Conservation (phyloP, 176 grass and related monocot species). For the Paspalum notatum region DNA sequence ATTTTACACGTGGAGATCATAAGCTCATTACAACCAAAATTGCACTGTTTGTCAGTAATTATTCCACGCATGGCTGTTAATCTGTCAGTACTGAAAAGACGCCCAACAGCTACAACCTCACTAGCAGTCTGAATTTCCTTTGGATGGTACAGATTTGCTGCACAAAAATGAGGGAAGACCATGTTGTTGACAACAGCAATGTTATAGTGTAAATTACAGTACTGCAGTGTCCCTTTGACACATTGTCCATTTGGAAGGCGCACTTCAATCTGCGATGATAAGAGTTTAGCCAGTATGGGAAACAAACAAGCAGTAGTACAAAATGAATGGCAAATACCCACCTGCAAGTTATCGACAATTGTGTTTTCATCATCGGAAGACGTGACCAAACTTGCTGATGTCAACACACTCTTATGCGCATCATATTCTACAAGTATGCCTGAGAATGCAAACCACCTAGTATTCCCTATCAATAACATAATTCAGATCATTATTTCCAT, state of each 20-base stretch:
- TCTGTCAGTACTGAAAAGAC: slow-evolving; percentile 5
- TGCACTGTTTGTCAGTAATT: slow-evolving; percentile 13
- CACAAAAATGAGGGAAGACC: neutral
- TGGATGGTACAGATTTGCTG: neutral
- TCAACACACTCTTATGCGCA: neutral
- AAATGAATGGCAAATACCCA: neutral
- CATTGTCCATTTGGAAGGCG: slow-evolving; percentile 6
- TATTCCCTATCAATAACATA: neutral
- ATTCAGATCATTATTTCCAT: neutral
- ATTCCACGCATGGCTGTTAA: neutral
- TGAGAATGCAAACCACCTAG: too few relatives aligned
- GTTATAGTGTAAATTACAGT: slow-evolving; percentile 14
- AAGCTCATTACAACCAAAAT: neutral
- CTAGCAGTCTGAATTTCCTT: neutral
- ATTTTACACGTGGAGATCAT: slow-evolving; percentile 24
- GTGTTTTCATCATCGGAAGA: slow-evolving; percentile 8
- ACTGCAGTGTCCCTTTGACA: slow-evolving; percentile 11
- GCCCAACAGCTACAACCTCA: slow-evolving; percentile 18
- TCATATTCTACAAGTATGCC: slow-evolving; percentile 7
- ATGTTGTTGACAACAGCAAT: slow-evolving; percentile 19
- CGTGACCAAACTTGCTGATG: slow-evolving; percentile 20
- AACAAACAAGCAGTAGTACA: neutral
- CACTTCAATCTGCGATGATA: neutral
- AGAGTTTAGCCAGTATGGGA: neutral
- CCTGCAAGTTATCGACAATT: slow-evolving; percentile 17